Base-by-base conservation (phyloP, 257 asterid species). In the Plectranthus barbatus region DNA sequence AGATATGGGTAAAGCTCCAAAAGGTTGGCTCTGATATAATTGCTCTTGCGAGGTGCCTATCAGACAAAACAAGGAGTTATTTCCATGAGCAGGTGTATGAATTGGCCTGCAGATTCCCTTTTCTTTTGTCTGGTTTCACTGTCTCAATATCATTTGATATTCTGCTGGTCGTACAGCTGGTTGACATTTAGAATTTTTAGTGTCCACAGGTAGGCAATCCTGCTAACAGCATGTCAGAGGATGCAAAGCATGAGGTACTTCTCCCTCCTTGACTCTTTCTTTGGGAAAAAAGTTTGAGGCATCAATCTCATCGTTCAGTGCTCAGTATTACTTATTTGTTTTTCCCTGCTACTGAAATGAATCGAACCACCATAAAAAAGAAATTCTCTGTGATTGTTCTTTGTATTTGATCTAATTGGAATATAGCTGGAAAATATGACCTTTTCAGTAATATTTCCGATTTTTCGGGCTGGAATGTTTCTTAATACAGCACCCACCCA, bases 1-100 rank as follows among this genome's bases (percentile, higher is more conserved):
- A 87, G 95, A 54, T 87, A 54, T 87, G 94, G 95, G 59, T 62
- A 45, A 87, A 78, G 72, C 82, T 87, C 59, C 86, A 81, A 47
- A 80, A 79, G 64, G 76, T 83, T 76, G 95, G 95, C 62, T 50
- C 76, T 31, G 85, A 81, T 51, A 76, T 85, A 60, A 71, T 77
- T 72, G 66, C 85, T 67, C 81, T 85, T 48, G 81, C 95, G 18
- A 88, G 79, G 70, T 67, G 79, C 66, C 83, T 90, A 15, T 81
- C 89, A 18, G 89, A 83, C 5, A 79, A 79, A 73, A 84, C 97
- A 13, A 51, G 45, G 39, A 29, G 76, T 63, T 74, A 81, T 71
- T 86, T 85, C 64, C 71, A 6, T 36, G 81, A 80, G 79, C 94
- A 79, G 92, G 98, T 91, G 68, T 36, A 62, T 73, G 70, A 39